Conservation (phyloP, 2,329 filamentous ascomycete genomes). For the Aspergillus ruber region DNA sequence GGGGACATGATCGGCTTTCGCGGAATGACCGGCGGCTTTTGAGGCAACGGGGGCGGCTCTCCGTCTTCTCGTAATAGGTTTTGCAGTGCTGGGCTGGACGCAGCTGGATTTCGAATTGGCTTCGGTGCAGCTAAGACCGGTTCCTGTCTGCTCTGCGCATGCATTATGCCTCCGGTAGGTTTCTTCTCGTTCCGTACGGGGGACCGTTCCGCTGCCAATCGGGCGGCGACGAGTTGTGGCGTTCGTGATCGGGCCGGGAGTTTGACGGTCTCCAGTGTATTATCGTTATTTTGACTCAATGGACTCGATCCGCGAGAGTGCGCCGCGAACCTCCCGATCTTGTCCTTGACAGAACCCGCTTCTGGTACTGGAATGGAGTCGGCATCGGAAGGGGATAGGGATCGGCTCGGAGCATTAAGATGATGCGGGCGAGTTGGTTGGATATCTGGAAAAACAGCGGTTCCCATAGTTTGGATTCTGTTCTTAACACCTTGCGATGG, state of each 20-base stretch:
- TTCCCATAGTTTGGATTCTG: constrained; percentile 11
- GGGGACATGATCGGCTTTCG: constrained; percentile 6
- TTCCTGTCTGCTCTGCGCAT: constrained; percentile 11
- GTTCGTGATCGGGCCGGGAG: constrained; percentile 12
- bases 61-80: constrained; percentile 2
- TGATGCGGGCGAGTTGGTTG: constrained; percentile 8
- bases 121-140: constrained; percentile 18
- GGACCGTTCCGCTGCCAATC: constrained; percentile 27
- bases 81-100: neutral
- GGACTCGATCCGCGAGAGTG: constrained; percentile 11
- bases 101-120: constrained; percentile 14
- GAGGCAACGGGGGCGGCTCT: neutral
- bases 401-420: constrained; percentile 1
- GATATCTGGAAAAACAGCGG: constrained; percentile 15
- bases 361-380: constrained; percentile 22
- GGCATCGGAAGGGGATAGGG: constrained; percentile 9
- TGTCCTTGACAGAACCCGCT: constrained; percentile 33
- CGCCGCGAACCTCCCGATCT: constrained; percentile 28
- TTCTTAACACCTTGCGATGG: constrained; percentile 10
- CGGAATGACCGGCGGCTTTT: constrained; percentile 3
- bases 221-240: constrained; percentile 30
- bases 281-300: neutral
- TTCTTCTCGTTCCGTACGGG: constrained; percentile 13
- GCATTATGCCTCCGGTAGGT: constrained; percentile 5
- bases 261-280: constrained; percentile 3